Conservation (phyloP, 2,329 filamentous ascomycete genomes). For the Microsporum canis region DNA sequence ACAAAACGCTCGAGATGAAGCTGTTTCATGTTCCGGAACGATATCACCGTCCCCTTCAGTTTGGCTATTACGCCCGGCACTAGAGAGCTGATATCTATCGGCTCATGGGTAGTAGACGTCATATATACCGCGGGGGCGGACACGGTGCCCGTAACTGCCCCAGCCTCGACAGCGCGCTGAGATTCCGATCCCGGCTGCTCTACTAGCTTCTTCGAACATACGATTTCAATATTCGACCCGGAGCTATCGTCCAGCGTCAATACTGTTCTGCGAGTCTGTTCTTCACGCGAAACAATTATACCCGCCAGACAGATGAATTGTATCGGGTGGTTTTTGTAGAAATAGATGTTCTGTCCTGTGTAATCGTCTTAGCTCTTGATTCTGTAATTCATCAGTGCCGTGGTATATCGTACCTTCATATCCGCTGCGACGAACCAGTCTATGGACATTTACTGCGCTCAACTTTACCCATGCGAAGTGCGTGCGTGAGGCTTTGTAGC, state of each 20-base stretch:
- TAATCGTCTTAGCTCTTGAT: not conserved
- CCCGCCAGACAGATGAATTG: conserved; percentile 63
- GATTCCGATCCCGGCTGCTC: conserved; percentile 17
- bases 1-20: conserved; percentile 44
- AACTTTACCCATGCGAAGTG: conserved; percentile 54
- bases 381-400: not conserved
- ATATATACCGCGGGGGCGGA: not conserved
- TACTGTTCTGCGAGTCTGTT: conserved; percentile 42
- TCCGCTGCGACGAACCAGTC: conserved; percentile 36
- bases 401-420: conserved; percentile 39
- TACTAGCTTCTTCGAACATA: conserved; percentile 31
- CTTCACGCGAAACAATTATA: conserved; percentile 52
- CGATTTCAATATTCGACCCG: conserved; percentile 46
- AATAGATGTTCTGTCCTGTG: conserved; percentile 47
- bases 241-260: conserved; percentile 52
- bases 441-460: conserved; percentile 44
- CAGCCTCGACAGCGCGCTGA: conserved; percentile 15
- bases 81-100: conserved; percentile 38
- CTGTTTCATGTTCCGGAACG: conserved; percentile 42
- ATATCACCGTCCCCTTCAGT: conserved; percentile 45
- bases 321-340: conserved; percentile 63
- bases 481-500: conserved; percentile 50
- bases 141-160: not conserved
- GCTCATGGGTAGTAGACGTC: conserved; percentile 18
- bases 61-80: conserved; percentile 43